Evolutionary conservation across 495 filamentous ascomycete genomes (phyloP), one percentile per base, ranked within the genome.

Genomic region (Immersiella caudata): DNA sequence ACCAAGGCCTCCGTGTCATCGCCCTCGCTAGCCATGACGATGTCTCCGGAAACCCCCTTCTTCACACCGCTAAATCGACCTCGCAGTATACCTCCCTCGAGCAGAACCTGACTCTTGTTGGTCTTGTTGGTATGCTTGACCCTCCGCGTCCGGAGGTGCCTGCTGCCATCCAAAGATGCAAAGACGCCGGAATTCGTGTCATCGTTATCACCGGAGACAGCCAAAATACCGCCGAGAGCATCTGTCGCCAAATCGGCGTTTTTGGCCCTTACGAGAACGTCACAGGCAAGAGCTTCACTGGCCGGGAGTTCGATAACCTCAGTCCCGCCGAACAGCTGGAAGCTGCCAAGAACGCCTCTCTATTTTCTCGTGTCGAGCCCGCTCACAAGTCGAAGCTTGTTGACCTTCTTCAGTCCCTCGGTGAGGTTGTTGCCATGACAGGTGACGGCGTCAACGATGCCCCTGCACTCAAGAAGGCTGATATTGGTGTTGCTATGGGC

Each of bases 391-490:
- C 91, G 7, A 92, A 91, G 79, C 88, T 99, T 27, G 94, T 99
- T 52, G 96, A 99, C 79, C 88, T 98, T 29, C 90, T 99, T 65
- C 96, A 99, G 79, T 91, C 91, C 26, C 81, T 91, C 68, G 92
- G 93, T 68, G 92, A 98, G 76, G 96, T 99, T 27, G 96, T 99
- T 67, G 96, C 96, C 68, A 99, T 99, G 96, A 99, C 96, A 67
- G 96, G 96, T 71, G 96, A 99, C 76, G 96, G 96, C 76, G 96
- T 99, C 78, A 99, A 99, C 74, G 96, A 99, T 81, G 96, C 96
- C 1, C 96, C 96, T 50, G 96, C 96, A 20, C 85, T 99, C 72
- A 99, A 99, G 86, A 97, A 97, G 80, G 89, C 95, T 5, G 96
- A 99, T 75, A 99, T 99, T 80, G 96, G 96, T 73, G 94, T 99